phyloP scores from a whole-genome alignment of 2,329 filamentous ascomycete species.

The Trematosphaeria pertusa region DNA sequence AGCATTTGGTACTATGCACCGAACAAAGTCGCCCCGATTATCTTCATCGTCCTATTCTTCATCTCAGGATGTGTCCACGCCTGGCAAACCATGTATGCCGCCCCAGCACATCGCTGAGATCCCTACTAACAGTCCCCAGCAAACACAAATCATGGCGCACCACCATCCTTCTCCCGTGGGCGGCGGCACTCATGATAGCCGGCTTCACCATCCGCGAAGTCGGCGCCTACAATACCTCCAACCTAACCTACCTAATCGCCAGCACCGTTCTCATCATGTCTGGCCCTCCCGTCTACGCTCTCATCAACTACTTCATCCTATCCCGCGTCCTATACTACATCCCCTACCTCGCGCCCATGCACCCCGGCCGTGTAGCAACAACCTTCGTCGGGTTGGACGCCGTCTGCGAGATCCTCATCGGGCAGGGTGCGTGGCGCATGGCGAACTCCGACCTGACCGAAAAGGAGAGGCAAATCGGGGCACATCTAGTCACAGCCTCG shows the following conservation, averaged over 20 bases:
- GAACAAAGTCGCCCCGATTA: constrained; percentile 61
- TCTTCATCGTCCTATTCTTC: constrained; percentile 59
- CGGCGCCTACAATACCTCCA: constrained; percentile 59
- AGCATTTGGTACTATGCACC: constrained; percentile 58
- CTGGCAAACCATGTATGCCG: constrained; percentile 65
- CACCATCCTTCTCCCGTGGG: constrained; percentile 62
- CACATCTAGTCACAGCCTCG: constrained; percentile 57
- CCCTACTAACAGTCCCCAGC: no score
- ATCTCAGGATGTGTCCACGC: constrained; percentile 57
- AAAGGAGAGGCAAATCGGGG: constrained; percentile 50
- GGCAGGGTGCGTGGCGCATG: constrained; percentile 57
- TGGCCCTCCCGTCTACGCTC: constrained; percentile 63
- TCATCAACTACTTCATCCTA: constrained; percentile 68
- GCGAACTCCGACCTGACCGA: constrained; percentile 49
- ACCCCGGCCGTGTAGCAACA: constrained; percentile 66
- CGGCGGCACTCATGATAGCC: constrained; percentile 60
- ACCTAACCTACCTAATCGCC: constrained; percentile 49
- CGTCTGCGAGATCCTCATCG: constrained; percentile 60
- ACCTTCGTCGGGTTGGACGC: constrained; percentile 62
- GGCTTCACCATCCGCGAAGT: constrained; percentile 64
- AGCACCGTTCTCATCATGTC: constrained; percentile 50
- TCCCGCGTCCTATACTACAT: constrained; percentile 67
- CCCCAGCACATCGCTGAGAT: no score
- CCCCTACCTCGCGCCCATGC: constrained; percentile 64
- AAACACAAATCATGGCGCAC: constrained; percentile 65